Evolutionary conservation across 495 filamentous ascomycete genomes (phyloP).

Genomic region (Chaetomidium leptoderma): DNA sequence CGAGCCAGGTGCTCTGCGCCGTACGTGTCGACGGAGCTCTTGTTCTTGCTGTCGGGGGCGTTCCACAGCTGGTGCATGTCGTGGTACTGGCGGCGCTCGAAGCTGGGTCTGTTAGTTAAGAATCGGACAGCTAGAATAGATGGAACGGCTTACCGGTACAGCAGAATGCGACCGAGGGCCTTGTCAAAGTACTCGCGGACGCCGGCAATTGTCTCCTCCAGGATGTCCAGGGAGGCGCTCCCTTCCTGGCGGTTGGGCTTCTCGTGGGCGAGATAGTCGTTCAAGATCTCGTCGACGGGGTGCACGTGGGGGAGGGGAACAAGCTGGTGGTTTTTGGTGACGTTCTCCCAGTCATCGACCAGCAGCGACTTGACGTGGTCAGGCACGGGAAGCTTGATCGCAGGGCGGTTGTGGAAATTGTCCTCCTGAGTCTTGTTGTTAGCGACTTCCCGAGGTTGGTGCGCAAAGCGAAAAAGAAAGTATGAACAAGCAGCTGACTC

Average conservation of each 20-base stretch:
- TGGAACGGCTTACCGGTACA: constrained; percentile 59
- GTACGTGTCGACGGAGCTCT: constrained; percentile 72
- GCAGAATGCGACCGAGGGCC: constrained; percentile 75
- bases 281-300: constrained; percentile 70
- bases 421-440: constrained; percentile 65
- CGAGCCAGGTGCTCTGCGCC: constrained; percentile 87
- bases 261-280: constrained; percentile 70
- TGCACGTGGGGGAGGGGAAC: constrained; percentile 74
- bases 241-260: constrained; percentile 58
- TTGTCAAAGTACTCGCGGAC: constrained; percentile 89
- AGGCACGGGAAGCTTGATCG: constrained; percentile 74
- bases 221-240: constrained; percentile 70
- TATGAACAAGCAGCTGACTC: not conserved
- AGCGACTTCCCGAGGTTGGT: constrained; percentile 13
- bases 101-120: constrained; percentile 39
- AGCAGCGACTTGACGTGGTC: constrained; percentile 84
- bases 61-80: constrained; percentile 63
- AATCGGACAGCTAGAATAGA: not conserved
- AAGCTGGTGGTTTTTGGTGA: constrained; percentile 88
- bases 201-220: constrained; percentile 82
- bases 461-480: not conserved
- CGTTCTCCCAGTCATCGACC: constrained; percentile 98
- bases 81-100: constrained; percentile 81
- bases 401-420: constrained; percentile 68
- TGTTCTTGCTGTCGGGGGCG: constrained; percentile 55